Conservation (phyloP, 495 filamentous ascomycete species). For the Eremomyces bilateralis region DNA sequence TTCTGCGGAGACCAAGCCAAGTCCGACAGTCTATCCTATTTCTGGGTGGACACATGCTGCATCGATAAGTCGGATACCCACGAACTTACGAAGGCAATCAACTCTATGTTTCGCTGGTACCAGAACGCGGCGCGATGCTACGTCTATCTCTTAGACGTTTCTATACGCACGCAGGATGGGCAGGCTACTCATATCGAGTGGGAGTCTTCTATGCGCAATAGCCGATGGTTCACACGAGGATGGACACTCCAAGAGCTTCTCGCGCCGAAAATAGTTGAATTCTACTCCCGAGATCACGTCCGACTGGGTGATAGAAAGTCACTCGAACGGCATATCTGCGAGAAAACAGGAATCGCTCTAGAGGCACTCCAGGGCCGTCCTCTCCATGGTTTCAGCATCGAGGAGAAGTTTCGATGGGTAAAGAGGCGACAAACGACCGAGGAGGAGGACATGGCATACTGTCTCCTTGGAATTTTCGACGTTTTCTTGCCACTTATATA, state of each 20-base stretch:
- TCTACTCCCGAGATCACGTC: constrained; percentile 5
- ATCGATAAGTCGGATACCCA: constrained; percentile 4
- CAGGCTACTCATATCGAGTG: not conserved
- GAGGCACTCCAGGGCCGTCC: constrained; percentile 1
- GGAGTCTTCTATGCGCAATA: constrained; percentile 1
- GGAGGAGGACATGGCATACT: constrained; percentile 9
- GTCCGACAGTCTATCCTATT: too few relatives aligned
- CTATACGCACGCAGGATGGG: too few relatives aligned
- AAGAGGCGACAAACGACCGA: constrained; percentile 2
- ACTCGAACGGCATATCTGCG: not conserved
- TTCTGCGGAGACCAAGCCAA: too few relatives aligned
- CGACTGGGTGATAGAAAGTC: constrained; percentile 3
- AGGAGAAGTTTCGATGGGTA: constrained; percentile 7
- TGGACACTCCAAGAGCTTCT: constrained; percentile 11
- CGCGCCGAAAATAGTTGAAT: constrained; percentile 6
- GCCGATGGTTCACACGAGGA: constrained; percentile 6
- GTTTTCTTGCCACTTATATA: constrained; percentile 5
- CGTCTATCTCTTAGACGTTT: constrained; percentile 7
- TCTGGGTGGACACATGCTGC: constrained; percentile 8
- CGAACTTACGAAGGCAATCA: constrained; percentile 6
- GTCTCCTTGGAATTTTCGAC: constrained; percentile 9
- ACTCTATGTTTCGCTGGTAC: constrained; percentile 9
- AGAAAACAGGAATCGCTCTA: constrained; percentile 3
- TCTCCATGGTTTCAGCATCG: constrained; percentile 4
- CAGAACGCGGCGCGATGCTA: constrained; percentile 4